phyloP scores from a whole-genome alignment of 2,329 filamentous ascomycete genomes.

The Calonectria pteridis region DNA sequence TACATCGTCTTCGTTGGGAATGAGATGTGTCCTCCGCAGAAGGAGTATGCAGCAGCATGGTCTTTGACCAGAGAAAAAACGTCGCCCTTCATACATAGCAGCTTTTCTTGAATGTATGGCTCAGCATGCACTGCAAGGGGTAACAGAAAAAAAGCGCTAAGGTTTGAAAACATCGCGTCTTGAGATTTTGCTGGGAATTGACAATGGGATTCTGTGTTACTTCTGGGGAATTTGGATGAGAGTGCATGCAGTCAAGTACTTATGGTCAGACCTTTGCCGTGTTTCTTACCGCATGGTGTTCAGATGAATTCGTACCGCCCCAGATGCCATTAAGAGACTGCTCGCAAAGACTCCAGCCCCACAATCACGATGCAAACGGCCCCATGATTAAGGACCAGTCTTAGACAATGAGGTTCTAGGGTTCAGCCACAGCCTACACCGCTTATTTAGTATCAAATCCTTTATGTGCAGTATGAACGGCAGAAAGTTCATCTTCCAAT shows the following conservation, averaged over 20 bases:
- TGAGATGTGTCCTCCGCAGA: not conserved
- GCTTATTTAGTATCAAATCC: not conserved
- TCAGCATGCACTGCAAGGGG: not conserved
- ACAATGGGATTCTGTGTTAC: not conserved
- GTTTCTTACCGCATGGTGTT: not conserved
- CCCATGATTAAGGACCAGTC: not conserved
- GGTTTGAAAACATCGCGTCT: not conserved
- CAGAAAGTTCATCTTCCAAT: not conserved
- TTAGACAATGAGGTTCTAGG: not conserved
- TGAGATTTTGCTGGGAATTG: not conserved
- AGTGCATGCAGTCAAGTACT: not conserved
- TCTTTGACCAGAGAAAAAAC: not conserved
- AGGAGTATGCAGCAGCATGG: not conserved
- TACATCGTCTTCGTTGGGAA: not conserved
- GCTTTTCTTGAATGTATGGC: not conserved
- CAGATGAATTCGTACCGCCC: not conserved
- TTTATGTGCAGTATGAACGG: too few relatives aligned
- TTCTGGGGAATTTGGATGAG: not conserved
- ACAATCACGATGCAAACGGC: not conserved
- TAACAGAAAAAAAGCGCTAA: not conserved
- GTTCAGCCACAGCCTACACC: not conserved
- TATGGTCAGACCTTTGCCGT: not conserved
- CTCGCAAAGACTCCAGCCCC: not conserved
- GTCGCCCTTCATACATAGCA: not conserved
- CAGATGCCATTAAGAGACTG: not conserved